These are phyloP conservation scores for Aspergillus chevalieri DNA, from an alignment of 2,329 filamentous ascomycete species.

Conservation along the genomic window DNA sequence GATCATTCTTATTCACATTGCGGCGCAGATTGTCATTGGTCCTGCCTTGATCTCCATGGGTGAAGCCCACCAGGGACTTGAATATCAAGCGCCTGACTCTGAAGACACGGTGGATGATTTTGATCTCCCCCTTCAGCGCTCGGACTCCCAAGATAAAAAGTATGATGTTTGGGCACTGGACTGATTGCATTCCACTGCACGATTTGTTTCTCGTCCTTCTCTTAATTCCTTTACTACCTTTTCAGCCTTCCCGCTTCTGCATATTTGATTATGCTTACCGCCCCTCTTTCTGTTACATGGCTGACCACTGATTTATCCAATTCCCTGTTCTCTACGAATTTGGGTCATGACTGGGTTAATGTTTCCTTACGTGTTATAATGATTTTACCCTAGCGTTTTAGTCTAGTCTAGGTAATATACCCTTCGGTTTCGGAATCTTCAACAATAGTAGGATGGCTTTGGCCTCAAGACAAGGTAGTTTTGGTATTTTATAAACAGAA, in stretches of 20 bases:
- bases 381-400: neutral
- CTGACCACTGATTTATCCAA: neutral
- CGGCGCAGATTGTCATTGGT: constrained; percentile 60
- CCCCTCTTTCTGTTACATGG: too few relatives aligned
- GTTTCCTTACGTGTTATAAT: neutral
- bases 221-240: constrained; percentile 3
- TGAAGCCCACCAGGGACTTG: constrained; percentile 12
- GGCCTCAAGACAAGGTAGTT: too few relatives aligned
- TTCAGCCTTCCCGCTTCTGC: too few relatives aligned
- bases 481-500: neutral
- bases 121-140: constrained; percentile 31
- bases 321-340: neutral
- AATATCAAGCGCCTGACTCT: constrained; percentile 9
- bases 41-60: constrained; percentile 16
- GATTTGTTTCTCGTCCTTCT: neutral
- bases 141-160: constrained; percentile 18
- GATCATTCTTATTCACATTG: constrained; percentile 72
- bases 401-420: neutral
- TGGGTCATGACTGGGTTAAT: neutral
- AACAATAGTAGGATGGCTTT: too few relatives aligned
- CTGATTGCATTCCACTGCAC: constrained; percentile 2
- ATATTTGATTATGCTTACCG: too few relatives aligned
- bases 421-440: neutral
- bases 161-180: constrained; percentile 25
- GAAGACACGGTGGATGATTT: constrained; percentile 33